These are phyloP conservation scores for Rhodofomes roseus DNA, from an alignment of 1,284 basidiomycete species.

Conservation along the genomic window DNA sequence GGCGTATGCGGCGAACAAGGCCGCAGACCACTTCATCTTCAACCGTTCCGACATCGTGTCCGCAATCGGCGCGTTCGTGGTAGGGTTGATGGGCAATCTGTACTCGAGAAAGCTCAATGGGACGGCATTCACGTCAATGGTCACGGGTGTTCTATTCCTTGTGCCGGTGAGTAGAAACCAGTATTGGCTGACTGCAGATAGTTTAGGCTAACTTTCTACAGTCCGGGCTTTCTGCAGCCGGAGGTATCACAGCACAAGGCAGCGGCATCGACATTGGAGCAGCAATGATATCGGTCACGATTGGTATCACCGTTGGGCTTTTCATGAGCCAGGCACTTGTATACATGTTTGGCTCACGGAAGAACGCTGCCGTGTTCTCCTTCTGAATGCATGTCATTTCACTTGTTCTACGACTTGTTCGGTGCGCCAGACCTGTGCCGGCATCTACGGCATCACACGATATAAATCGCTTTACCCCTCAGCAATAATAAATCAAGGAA, in stretches of 20 bases:
- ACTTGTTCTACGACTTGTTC: no score
- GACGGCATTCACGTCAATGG: conserved; percentile 88
- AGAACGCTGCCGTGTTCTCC: conserved; percentile 81
- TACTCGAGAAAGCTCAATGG: conserved; percentile 87
- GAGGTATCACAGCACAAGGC: conserved; percentile 69
- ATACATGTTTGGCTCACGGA: conserved; percentile 80
- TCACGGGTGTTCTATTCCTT: conserved; percentile 81
- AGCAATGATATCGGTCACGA: conserved; percentile 86
- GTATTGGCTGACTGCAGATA: conserved; percentile 2
- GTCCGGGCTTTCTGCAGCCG: conserved; percentile 85
- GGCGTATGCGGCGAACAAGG: conserved; percentile 74
- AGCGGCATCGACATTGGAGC: conserved; percentile 73
- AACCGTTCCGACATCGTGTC: conserved; percentile 82
- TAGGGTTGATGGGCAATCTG: conserved; percentile 77
- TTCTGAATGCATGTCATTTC: conserved; percentile 42
- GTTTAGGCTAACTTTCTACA: conserved; percentile 27
- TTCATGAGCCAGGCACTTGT: conserved; percentile 87
- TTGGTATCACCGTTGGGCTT: conserved; percentile 88
- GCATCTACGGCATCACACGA: no score
- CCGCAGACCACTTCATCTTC: conserved; percentile 83
- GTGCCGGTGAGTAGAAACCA: conserved; percentile 60
- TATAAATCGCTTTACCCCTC: no score
- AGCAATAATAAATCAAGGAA: no score
- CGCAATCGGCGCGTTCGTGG: conserved; percentile 84
- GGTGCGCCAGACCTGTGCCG: no score